phyloP scores from a whole-genome alignment of 805 yeast genomes.

The Candida yuanshanica region DNA sequence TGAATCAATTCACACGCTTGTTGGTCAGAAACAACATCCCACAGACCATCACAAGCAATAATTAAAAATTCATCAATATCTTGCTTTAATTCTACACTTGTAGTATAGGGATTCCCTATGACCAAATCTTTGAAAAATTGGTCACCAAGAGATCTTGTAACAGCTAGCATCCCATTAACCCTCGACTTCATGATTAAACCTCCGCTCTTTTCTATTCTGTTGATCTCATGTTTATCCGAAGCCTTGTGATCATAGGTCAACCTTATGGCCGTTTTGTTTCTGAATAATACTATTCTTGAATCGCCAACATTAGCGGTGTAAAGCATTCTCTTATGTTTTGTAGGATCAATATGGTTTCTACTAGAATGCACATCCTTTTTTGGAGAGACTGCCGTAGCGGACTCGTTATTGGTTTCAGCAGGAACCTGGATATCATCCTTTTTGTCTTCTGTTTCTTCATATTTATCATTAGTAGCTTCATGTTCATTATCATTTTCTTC shows the following conservation, averaged over 20 bases:
- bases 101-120: conserved; percentile 87
- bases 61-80: conserved; percentile 71
- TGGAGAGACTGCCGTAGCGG: not conserved
- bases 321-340: conserved; percentile 61
- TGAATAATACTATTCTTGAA: conserved; percentile 71
- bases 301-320: conserved; percentile 97
- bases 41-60: conserved; percentile 92
- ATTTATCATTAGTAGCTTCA: not conserved
- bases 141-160: conserved; percentile 90
- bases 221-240: conserved; percentile 69
- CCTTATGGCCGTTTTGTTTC: conserved; percentile 71
- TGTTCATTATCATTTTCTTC: conserved; percentile 5
- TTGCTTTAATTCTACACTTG: conserved; percentile 65
- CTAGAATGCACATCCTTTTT: conserved; percentile 9
- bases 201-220: conserved; percentile 70
- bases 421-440: not conserved
- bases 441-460: not conserved
- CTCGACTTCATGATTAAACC: conserved; percentile 86
- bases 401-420: not conserved
- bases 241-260: conserved; percentile 94
- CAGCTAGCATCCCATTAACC: conserved; percentile 94
- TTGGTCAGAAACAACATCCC: conserved; percentile 91
- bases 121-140: conserved; percentile 86
- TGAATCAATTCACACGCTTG: conserved; percentile 72
- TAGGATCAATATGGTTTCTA: conserved; percentile 19